These are phyloP conservation scores for Paramarasmius palmivorus DNA, from an alignment of 1,284 basidiomycete species.

Conservation along the genomic window DNA sequence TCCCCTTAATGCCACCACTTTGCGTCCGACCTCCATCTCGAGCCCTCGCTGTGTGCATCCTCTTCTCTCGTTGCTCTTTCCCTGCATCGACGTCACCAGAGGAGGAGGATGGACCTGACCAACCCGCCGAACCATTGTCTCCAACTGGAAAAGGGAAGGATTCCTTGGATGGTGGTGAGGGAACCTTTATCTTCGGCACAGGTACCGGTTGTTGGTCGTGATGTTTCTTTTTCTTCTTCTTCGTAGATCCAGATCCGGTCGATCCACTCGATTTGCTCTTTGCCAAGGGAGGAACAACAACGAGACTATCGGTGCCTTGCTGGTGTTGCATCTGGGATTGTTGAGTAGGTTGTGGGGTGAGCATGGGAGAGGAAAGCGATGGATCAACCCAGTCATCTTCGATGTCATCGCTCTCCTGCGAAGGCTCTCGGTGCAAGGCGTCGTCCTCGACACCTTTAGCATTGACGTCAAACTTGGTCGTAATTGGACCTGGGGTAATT, in stretches of 20 bases:
- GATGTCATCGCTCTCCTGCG: slow-evolving; percentile 44
- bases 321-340: slow-evolving; percentile 18
- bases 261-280: slow-evolving; percentile 30
- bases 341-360: slow-evolving; percentile 28
- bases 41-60: slow-evolving; percentile 69
- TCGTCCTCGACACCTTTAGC: slow-evolving; percentile 30
- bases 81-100: slow-evolving; percentile 5
- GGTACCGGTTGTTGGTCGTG: slow-evolving; percentile 39
- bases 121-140: slow-evolving; percentile 32
- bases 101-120: slow-evolving; percentile 11
- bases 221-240: slow-evolving; percentile 33
- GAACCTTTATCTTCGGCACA: slow-evolving; percentile 38
- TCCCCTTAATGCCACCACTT: slow-evolving; percentile 75
- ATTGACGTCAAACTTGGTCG: slow-evolving; percentile 42
- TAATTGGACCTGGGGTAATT: slow-evolving; percentile 59
- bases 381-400: slow-evolving; percentile 72
- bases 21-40: slow-evolving; percentile 79
- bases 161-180: slow-evolving; percentile 34
- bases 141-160: slow-evolving; percentile 63
- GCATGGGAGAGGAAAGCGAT: slow-evolving; percentile 33
- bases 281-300: slow-evolving; percentile 14
- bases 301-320: slow-evolving; percentile 5
- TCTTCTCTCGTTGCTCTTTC: slow-evolving; percentile 25
- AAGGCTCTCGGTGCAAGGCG: slow-evolving; percentile 31
- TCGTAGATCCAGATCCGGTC: slow-evolving; percentile 19